Conservation (phyloP, 2,329 filamentous ascomycete genomes). For the Cladosporium phlei region DNA sequence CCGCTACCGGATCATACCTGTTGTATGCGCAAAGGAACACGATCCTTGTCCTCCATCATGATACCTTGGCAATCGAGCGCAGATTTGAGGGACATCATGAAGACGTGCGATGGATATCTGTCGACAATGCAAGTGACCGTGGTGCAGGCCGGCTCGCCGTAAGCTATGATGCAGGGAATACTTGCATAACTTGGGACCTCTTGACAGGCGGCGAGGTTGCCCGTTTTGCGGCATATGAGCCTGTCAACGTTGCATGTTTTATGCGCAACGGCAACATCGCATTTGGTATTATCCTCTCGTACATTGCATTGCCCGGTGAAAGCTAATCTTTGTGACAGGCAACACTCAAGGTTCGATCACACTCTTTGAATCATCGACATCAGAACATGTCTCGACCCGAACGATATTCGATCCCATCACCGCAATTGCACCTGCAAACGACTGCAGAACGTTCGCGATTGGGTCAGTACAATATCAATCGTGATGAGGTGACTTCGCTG, state of each 20-base stretch:
- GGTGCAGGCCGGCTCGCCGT: conserved; percentile 82
- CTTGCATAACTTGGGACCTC: conserved; percentile 94
- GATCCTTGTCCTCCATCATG: conserved; percentile 85
- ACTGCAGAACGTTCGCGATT: conserved; percentile 93
- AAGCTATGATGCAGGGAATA: conserved; percentile 87
- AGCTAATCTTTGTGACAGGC: conserved; percentile 49
- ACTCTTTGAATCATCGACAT: conserved; percentile 86
- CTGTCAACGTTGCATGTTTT: conserved; percentile 80
- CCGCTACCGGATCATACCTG: conserved; percentile 85
- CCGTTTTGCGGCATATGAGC: conserved; percentile 87
- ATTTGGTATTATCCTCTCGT: conserved; percentile 65
- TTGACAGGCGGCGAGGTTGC: conserved; percentile 86
- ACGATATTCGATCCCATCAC: conserved; percentile 95
- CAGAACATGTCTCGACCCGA: conserved; percentile 83
- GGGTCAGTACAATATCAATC: conserved; percentile 56
- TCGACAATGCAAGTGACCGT: conserved; percentile 85
- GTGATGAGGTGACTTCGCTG: conserved; percentile 1
- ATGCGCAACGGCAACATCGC: conserved; percentile 96
- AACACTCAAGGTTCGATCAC: conserved; percentile 91
- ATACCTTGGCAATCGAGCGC: conserved; percentile 82
- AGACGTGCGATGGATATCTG: conserved; percentile 75
- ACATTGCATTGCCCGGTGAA: neutral
- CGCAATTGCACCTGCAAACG: conserved; percentile 80
- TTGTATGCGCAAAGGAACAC: conserved; percentile 79
- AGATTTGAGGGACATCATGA: conserved; percentile 79